These are phyloP conservation scores for Aspergillus alliaceus DNA, from an alignment of 2,329 filamentous ascomycete species.

Conservation along the genomic window DNA sequence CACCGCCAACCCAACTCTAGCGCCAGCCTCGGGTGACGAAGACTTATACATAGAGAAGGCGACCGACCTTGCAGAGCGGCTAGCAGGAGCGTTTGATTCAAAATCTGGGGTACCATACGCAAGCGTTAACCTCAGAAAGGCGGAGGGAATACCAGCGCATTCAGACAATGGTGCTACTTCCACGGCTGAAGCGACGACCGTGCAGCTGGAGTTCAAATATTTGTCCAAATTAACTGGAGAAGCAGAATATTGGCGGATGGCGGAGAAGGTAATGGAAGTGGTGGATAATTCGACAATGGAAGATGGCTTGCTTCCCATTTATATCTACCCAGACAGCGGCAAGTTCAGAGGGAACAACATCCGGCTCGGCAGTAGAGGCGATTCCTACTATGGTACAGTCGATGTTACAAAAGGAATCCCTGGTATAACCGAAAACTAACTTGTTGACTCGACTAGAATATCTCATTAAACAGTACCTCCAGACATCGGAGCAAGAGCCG, in stretches of 20 bases:
- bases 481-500: slow-evolving; percentile 82
- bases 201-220: slow-evolving; percentile 98
- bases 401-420: not conserved
- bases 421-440: slow-evolving; percentile 6
- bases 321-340: slow-evolving; percentile 76
- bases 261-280: slow-evolving; percentile 86
- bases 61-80: slow-evolving; percentile 82
- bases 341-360: slow-evolving; percentile 82
- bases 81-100: slow-evolving; percentile 85
- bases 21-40: slow-evolving; percentile 72
- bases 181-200: slow-evolving; percentile 85
- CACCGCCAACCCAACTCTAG: slow-evolving; percentile 75
- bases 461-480: slow-evolving; percentile 95
- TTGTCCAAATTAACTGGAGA: slow-evolving; percentile 92
- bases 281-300: slow-evolving; percentile 77
- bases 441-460: slow-evolving; percentile 61
- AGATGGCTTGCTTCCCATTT: slow-evolving; percentile 90
- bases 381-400: slow-evolving; percentile 78
- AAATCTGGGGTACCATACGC: slow-evolving; percentile 84
- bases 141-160: slow-evolving; percentile 76
- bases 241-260: slow-evolving; percentile 85
- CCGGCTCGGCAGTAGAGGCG: slow-evolving; percentile 86
- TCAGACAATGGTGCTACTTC: slow-evolving; percentile 84
- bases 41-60: slow-evolving; percentile 96
- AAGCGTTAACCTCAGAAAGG: slow-evolving; percentile 81